Conservation (phyloP, 129 eudicot genomes). For the Artemisia tridentata region DNA sequence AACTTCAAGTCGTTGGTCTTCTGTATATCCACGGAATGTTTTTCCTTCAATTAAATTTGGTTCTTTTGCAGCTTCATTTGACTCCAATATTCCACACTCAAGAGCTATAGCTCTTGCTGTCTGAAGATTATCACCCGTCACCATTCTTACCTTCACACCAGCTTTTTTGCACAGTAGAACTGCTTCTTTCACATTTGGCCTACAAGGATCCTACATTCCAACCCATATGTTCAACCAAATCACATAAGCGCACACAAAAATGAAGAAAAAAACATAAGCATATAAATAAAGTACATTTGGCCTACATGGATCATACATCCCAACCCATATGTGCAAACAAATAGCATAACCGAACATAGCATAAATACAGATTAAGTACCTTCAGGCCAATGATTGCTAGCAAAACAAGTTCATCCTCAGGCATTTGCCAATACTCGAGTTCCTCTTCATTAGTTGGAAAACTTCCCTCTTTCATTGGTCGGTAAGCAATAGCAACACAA, state of each 20-base stretch:
- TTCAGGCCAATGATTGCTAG: constrained; percentile 84
- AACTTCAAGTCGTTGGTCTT: constrained; percentile 48
- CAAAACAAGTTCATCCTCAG: constrained; percentile 76
- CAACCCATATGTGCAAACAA: neutral
- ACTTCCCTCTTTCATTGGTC: constrained; percentile 39
- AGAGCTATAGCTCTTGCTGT: constrained; percentile 94
- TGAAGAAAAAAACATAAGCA: neutral
- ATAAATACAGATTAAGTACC: constrained; percentile 34
- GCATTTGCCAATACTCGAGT: constrained; percentile 66
- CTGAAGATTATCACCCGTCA: constrained; percentile 92
- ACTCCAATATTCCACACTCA: constrained; percentile 86
- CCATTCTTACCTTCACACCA: constrained; percentile 99
- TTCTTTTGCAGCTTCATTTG: constrained; percentile 71
- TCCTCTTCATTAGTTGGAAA: constrained; percentile 71
- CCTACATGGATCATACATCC: constrained; percentile 87
- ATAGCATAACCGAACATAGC: neutral
- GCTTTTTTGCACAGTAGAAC: constrained; percentile 74
- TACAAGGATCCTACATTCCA: constrained; percentile 98
- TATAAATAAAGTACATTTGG: constrained; percentile 42
- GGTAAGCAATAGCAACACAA: constrained; percentile 88
- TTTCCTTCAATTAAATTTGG: constrained; percentile 92
- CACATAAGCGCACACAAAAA: neutral
- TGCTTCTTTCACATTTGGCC: constrained; percentile 77
- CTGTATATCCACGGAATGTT: constrained; percentile 60
- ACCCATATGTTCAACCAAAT: neutral